Conservation (phyloP, 257 asterid species). For the Leonotis leonurus region DNA sequence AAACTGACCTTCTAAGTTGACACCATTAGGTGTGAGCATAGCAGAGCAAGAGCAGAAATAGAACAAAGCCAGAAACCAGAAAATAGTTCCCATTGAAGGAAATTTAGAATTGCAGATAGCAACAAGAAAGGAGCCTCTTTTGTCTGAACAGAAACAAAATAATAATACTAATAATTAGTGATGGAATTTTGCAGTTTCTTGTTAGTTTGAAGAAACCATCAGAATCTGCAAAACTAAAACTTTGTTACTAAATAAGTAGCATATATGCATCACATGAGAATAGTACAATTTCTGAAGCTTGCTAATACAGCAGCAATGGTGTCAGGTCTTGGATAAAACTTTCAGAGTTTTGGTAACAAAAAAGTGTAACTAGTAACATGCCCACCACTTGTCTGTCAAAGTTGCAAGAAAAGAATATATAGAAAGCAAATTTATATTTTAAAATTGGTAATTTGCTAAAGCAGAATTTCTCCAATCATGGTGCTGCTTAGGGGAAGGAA, state of each 20-base stretch:
- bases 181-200: constrained; percentile 1
- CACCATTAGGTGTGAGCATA: constrained; percentile 76
- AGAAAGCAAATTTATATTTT: constrained; percentile 15
- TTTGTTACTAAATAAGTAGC: too few relatives aligned
- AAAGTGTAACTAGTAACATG: constrained; percentile 42
- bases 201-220: not conserved
- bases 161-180: not conserved
- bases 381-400: constrained; percentile 54
- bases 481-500: constrained; percentile 34
- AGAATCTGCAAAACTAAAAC: constrained; percentile 2
- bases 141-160: too few relatives aligned
- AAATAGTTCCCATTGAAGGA: constrained; percentile 22
- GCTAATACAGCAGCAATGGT: constrained; percentile 21
- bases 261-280: constrained; percentile 28
- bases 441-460: constrained; percentile 21
- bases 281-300: constrained; percentile 20
- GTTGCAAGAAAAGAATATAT: constrained; percentile 51
- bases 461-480: constrained; percentile 44
- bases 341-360: constrained; percentile 33
- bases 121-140: too few relatives aligned
- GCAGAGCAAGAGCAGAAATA: constrained; percentile 46
- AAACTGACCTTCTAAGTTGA: constrained; percentile 86
- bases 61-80: constrained; percentile 28
- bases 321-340: constrained; percentile 26
- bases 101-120: too few relatives aligned